Conservation (phyloP, 1,284 basidiomycete species). For the Puccinia novopanici region DNA sequence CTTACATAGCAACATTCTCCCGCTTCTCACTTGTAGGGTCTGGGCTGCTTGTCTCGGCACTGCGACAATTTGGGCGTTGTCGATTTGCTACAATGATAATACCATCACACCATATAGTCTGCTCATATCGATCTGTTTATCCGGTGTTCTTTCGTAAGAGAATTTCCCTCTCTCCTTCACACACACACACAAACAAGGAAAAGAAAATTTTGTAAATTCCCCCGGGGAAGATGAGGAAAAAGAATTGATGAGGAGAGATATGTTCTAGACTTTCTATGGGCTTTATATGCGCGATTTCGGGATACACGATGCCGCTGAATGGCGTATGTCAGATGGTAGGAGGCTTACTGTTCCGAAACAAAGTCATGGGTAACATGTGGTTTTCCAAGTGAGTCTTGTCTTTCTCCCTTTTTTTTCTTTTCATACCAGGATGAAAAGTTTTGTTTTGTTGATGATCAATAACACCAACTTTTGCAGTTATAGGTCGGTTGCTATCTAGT, state of each 20-base stretch:
- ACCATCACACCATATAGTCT: background rate
- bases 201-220: no score
- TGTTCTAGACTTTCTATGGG: conserved; percentile 32
- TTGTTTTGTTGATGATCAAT: background rate
- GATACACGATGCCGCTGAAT: conserved; percentile 8
- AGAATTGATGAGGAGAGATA: background rate
- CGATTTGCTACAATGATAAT: background rate
- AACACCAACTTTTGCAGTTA: conserved; percentile 16
- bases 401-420: background rate
- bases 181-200: no score
- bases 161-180: background rate
- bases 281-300: conserved; percentile 20
- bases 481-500: background rate
- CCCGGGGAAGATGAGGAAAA: no score
- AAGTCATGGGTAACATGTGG: conserved; percentile 28
- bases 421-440: background rate
- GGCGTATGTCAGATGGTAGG: conserved; percentile 32
- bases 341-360: conserved; percentile 10
- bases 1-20: no score
- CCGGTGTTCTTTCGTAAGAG: conserved; percentile 23
- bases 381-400: conserved; percentile 10
- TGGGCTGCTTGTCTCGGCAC: background rate
- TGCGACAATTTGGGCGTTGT: background rate
- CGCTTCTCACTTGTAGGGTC: conserved; percentile 4
- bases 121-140: conserved; percentile 9